Percentiles rank a stretch among this genome's conserved stretches.
phyloP scores from a whole-genome alignment of 1,284 basidiomycete species.

The Phlebopus sp. region DNA sequence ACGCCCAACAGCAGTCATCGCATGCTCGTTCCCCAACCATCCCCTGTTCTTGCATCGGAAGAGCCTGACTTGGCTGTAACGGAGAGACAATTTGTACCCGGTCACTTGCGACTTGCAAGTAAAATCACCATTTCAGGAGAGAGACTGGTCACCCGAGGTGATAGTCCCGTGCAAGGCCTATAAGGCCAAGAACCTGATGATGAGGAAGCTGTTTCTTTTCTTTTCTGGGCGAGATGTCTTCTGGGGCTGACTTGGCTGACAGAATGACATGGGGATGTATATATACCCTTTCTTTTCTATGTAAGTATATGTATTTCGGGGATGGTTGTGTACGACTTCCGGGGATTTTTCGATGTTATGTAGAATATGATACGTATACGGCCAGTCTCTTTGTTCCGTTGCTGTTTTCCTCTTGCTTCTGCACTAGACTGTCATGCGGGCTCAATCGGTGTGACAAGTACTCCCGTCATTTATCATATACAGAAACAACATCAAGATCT shows the following conservation, averaged over 20 bases:
- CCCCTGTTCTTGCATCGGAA: slow-evolving; percentile 19
- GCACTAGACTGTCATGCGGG: too few relatives aligned
- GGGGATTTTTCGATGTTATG: too few relatives aligned
- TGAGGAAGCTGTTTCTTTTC: slow-evolving; percentile 10
- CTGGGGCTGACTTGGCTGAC: slow-evolving; percentile 26
- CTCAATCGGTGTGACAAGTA: neutral
- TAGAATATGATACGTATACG: too few relatives aligned
- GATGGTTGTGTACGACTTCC: too few relatives aligned
- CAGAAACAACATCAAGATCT: too few relatives aligned
- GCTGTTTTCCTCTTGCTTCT: too few relatives aligned
- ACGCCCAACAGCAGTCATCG: neutral
- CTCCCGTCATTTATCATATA: neutral
- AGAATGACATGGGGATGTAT: neutral
- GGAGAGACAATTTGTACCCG: slow-evolving; percentile 8
- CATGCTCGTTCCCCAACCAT: slow-evolving; percentile 15
- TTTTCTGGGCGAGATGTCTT: slow-evolving; percentile 30
- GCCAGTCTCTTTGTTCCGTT: too few relatives aligned
- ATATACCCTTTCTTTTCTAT: neutral
- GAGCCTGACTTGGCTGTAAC: slow-evolving; percentile 9
- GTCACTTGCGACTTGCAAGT: slow-evolving; percentile 7
- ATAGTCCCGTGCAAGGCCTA: slow-evolving; percentile 19
- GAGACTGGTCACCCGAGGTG: slow-evolving; percentile 19
- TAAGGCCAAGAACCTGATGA: slow-evolving; percentile 6
- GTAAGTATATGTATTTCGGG: neutral
- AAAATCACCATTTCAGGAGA: neutral